Evolutionary conservation across 202 grass and related monocot genomes (phyloP).

Genomic region (Brachypodium distachyon): DNA sequence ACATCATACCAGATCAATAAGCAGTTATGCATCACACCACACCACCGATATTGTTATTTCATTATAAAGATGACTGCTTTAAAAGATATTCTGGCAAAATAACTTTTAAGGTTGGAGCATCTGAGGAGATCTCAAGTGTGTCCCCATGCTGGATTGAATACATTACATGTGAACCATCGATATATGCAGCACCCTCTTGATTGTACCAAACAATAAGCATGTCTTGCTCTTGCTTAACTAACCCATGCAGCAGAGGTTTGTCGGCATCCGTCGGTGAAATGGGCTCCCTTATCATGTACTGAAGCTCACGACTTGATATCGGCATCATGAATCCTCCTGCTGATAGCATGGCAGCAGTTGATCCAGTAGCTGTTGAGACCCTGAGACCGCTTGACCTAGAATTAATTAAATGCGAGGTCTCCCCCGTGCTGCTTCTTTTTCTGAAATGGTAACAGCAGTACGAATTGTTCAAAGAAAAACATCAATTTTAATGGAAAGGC

Average conservation of each 20-base stretch:
- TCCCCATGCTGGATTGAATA: constrained; percentile 71
- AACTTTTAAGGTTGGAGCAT: constrained; percentile 68
- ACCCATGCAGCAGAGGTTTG: constrained; percentile 52
- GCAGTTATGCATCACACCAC: neutral
- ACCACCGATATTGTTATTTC: neutral
- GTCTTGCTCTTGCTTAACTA: constrained; percentile 48
- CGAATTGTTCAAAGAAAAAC: constrained; percentile 2
- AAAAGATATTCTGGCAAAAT: constrained; percentile 57
- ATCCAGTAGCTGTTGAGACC: constrained; percentile 79
- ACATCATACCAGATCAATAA: constrained; percentile 15
- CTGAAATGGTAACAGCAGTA: constrained; percentile 29
- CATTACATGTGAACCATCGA: constrained; percentile 75
- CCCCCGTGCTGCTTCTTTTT: constrained; percentile 35
- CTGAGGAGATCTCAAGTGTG: constrained; percentile 56
- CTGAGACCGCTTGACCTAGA: constrained; percentile 87
- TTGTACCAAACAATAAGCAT: constrained; percentile 66
- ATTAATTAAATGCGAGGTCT: constrained; percentile 51
- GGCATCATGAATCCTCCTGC: constrained; percentile 78
- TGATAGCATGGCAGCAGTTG: constrained; percentile 93
- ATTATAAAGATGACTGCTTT: constrained; percentile 25
- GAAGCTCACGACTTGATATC: constrained; percentile 62
- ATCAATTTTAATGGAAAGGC: neutral
- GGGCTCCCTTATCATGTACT: constrained; percentile 94
- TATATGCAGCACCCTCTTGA: constrained; percentile 67
- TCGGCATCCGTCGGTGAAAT: constrained; percentile 42